phyloP scores from a whole-genome alignment of 805 yeast species.

The Candida nemodendra region DNA sequence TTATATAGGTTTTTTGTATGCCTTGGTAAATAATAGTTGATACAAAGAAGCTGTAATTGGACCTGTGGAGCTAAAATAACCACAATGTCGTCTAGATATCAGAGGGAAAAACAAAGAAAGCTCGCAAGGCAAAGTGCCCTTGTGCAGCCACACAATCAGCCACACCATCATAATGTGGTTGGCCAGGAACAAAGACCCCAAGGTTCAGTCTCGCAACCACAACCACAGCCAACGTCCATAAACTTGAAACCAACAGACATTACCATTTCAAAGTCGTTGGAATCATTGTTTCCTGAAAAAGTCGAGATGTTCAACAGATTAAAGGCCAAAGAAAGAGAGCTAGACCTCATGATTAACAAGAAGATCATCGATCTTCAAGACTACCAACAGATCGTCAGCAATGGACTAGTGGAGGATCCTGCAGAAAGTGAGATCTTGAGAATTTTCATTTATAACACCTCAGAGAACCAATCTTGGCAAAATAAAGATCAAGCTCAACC shows the following conservation, averaged over 20 bases:
- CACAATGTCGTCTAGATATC: slow-evolving; percentile 16
- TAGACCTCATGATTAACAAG: slow-evolving; percentile 79
- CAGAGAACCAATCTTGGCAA: slow-evolving; percentile 92
- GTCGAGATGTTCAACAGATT: slow-evolving; percentile 69
- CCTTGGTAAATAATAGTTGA: background rate
- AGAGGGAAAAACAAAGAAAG: slow-evolving; percentile 22
- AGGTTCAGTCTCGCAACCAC: slow-evolving; percentile 15
- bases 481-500: slow-evolving; percentile 16
- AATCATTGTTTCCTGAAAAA: slow-evolving; percentile 38
- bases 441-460: slow-evolving; percentile 76
- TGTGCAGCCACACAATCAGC: slow-evolving; percentile 14
- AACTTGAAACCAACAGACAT: slow-evolving; percentile 37
- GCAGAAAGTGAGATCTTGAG: slow-evolving; percentile 63
- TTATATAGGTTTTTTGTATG: too few relatives aligned
- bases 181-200: slow-evolving; percentile 15
- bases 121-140: slow-evolving; percentile 13
- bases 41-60: background rate
- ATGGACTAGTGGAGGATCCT: slow-evolving; percentile 38
- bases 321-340: slow-evolving; percentile 73
- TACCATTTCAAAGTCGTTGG: slow-evolving; percentile 31
- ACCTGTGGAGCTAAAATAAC: background rate
- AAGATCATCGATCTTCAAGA: slow-evolving; percentile 87
- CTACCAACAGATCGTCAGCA: slow-evolving; percentile 45
- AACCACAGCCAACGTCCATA: slow-evolving; percentile 23
- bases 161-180: slow-evolving; percentile 13